Conservation (phyloP, 116 monocot genomes). For the Thalassia testudinum region DNA sequence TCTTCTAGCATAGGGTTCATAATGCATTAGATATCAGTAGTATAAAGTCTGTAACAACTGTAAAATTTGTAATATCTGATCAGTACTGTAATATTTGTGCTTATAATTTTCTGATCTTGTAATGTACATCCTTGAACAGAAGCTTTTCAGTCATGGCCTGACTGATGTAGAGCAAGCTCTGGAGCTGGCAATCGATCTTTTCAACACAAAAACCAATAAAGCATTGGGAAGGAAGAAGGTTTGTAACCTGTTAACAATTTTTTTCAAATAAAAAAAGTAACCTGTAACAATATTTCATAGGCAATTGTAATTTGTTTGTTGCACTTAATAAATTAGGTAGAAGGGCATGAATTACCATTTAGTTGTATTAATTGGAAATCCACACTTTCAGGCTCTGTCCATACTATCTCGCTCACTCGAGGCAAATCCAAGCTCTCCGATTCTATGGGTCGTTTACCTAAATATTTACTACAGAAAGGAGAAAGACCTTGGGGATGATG, state of each 20-base stretch:
- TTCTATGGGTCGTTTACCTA: conserved; percentile 71
- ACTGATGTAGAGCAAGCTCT: conserved; percentile 57
- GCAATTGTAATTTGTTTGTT: not conserved
- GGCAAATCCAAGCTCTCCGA: conserved; percentile 37
- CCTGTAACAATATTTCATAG: not conserved
- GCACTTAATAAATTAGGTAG: not conserved
- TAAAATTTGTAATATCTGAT: too few species aligned
- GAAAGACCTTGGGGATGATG: conserved; percentile 60
- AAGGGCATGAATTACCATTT: not conserved
- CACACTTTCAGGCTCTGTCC: conserved; percentile 40
- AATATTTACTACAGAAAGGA: conserved; percentile 65
- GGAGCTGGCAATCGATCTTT: conserved; percentile 56
- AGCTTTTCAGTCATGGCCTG: conserved; percentile 8
- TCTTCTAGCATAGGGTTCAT: too few species aligned
- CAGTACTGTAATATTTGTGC: not conserved
- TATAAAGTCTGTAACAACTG: too few species aligned
- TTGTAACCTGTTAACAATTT: conserved; percentile 1
- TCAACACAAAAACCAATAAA: conserved; percentile 25
- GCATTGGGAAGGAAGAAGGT: conserved; percentile 49
- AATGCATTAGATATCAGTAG: too few species aligned
- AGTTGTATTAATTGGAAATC: not conserved
- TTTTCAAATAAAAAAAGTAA: too few species aligned
- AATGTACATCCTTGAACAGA: conserved; percentile 2
- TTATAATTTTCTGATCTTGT: not conserved
- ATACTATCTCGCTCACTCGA: conserved; percentile 64